A percentile compares a stretch with the other conserved stretches of the same genome.
These are phyloP conservation scores for Fistulifera solaris DNA, from an alignment of 108 stramenopile species.

Conservation along the genomic window DNA sequence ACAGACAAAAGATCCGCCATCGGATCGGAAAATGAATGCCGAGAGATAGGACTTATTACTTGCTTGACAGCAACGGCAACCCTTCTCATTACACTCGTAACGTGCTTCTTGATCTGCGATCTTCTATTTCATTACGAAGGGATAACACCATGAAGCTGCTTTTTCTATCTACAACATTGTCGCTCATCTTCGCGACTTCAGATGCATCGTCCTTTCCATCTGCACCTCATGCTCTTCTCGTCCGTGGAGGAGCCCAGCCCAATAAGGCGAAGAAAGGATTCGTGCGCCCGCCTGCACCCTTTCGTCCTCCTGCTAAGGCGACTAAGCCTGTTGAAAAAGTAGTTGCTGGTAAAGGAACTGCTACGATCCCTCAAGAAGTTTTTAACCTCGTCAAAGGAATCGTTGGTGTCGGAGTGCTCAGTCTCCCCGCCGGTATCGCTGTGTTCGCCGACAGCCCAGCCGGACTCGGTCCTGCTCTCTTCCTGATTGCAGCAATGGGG, in stretches of 20 bases:
- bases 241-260: background rate
- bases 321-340: background rate
- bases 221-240: background rate
- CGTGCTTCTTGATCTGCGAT: no score
- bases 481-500: slow-evolving; percentile 51
- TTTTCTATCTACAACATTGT: no score
- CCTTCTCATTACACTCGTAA: no score
- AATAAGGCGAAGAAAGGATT: background rate
- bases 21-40: no score
- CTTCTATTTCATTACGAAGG: no score
- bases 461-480: slow-evolving; percentile 72
- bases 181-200: no score
- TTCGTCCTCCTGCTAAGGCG: background rate
- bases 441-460: slow-evolving; percentile 73
- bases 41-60: no score
- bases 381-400: slow-evolving; percentile 78
- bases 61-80: no score
- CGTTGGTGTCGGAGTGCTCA: slow-evolving; percentile 85
- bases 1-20: no score
- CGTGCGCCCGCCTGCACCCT: background rate
- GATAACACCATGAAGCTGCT: no score
- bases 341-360: background rate
- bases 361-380: background rate
- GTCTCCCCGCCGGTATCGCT: slow-evolving; percentile 82
- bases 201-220: slow-evolving; percentile 5